phyloP scores from a whole-genome alignment of 257 asterid species.

The Coffea canephora region DNA sequence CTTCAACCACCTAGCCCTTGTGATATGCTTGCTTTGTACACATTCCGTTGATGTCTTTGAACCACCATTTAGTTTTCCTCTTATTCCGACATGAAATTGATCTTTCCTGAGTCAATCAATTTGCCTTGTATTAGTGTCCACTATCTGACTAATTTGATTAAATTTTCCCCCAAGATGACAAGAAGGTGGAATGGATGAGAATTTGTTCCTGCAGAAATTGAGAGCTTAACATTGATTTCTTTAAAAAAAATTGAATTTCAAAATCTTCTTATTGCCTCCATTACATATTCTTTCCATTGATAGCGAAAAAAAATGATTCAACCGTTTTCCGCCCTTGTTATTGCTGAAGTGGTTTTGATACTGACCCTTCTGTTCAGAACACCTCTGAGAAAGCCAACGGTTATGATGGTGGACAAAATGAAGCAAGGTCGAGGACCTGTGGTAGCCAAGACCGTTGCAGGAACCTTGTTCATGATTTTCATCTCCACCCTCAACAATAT shows the following conservation, averaged over 20 bases:
- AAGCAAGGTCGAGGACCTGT: slow-evolving; percentile 79
- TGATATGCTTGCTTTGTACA: neutral
- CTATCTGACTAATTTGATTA: neutral
- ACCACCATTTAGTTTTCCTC: neutral
- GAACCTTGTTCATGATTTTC: slow-evolving; percentile 52
- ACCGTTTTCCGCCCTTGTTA: slow-evolving; percentile 62
- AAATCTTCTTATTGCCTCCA: neutral
- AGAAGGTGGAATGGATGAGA: neutral
- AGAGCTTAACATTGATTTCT: neutral
- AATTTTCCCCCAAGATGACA: neutral
- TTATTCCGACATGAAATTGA: neutral
- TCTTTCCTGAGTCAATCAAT: neutral
- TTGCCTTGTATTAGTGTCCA: neutral
- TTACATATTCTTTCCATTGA: neutral
- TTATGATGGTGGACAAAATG: slow-evolving; percentile 47
- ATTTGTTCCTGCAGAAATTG: too few species aligned
- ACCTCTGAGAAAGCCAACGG: slow-evolving; percentile 59
- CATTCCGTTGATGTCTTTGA: neutral
- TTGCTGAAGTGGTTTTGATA: slow-evolving; percentile 50
- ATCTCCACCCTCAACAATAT: slow-evolving; percentile 48
- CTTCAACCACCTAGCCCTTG: neutral
- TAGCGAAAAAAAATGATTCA: slow-evolving; percentile 46
- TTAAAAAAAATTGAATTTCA: neutral
- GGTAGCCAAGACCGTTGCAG: slow-evolving; percentile 67
- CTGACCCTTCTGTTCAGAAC: slow-evolving; percentile 61